A percentile compares a stretch with the other conserved stretches of the same genome.
phyloP scores from a whole-genome alignment of 257 asterid genomes.

The Mitragyna speciosa region DNA sequence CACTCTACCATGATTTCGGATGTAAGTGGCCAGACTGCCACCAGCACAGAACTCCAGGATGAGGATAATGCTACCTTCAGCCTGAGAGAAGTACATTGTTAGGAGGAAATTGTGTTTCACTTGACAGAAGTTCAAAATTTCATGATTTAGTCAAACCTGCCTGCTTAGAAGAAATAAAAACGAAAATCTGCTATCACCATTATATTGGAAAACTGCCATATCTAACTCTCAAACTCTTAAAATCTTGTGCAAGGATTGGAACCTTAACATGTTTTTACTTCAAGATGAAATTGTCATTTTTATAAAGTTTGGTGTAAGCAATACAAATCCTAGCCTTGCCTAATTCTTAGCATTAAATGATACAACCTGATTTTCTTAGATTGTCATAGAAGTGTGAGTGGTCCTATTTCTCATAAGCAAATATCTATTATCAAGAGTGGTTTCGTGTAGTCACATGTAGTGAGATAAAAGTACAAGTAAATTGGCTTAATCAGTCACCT shows the following conservation, averaged over 20 bases:
- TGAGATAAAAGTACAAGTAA: neutral
- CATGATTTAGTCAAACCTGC: neutral
- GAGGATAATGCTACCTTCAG: constrained; percentile 37
- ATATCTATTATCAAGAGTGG: neutral
- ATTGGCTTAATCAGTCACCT: neutral
- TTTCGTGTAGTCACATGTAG: neutral
- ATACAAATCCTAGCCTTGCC: neutral
- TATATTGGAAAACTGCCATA: neutral
- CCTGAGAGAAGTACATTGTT: constrained; percentile 27
- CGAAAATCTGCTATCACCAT: neutral
- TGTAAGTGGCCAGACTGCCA: constrained; percentile 52
- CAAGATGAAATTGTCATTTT: neutral
- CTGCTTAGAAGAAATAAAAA: neutral
- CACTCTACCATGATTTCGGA: constrained; percentile 45
- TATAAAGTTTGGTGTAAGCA: neutral
- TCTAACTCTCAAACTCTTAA: neutral
- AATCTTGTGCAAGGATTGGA: neutral
- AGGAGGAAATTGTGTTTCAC: neutral
- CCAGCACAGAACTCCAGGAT: constrained; percentile 56
- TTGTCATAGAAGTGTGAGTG: neutral
- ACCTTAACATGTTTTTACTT: neutral
- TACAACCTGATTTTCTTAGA: neutral
- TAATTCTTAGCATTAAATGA: neutral
- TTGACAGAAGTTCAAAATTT: neutral
- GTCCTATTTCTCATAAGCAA: neutral